Evolutionary conservation across 495 filamentous ascomycete species (phyloP), one percentile per base, ranked within the genome.

Genomic region (Aspergillus bertholletiae): DNA sequence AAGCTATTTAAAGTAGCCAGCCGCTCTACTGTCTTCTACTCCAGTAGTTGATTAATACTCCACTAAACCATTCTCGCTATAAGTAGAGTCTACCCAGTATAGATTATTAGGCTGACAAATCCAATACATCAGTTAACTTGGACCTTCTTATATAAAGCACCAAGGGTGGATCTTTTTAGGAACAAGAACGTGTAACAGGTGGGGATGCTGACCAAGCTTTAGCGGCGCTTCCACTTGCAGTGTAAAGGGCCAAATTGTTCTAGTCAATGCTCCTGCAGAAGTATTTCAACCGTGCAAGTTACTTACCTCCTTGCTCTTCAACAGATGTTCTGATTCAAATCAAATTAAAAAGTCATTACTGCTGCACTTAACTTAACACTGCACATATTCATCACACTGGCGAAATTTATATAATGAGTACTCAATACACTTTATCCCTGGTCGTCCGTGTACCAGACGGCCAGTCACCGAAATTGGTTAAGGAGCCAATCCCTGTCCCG

Each of bases 401-500:
- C 2, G 7, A 3, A 32, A 32, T 7, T 32, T 11, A 12, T 12
- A 32, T 32, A 7, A 32, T 32, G 30, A 32, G 7, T 12, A 32
- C 30, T 12, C 3, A 32, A 11, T 32, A 2, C 30, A 45, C 22
- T 21, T 23, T 15, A 11, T 45, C 43, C 5, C 43, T 45, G 13
- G 20, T 45, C 21, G 43, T 45, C 21, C 43, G 20, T 9, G 20
- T 45, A 26, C 18, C 18, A 1, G 43, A 45, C 7, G 43, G 43
- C 20, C 21, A 26, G 24, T 45, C 43, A 1, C 43, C 43, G 0
- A 45, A 45, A 26, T 9, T 45, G 18, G 30, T 32, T 12, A 45
- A 50, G 26, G 45, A 53, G 18, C 30, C 17, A 9, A 7, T 61
- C 13, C 28, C 54, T 9, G 23, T 46, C 0, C 61, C 61, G 5